Base-by-base conservation (phyloP, 108 stramenopile genomes). In the Parmales sp. region DNA sequence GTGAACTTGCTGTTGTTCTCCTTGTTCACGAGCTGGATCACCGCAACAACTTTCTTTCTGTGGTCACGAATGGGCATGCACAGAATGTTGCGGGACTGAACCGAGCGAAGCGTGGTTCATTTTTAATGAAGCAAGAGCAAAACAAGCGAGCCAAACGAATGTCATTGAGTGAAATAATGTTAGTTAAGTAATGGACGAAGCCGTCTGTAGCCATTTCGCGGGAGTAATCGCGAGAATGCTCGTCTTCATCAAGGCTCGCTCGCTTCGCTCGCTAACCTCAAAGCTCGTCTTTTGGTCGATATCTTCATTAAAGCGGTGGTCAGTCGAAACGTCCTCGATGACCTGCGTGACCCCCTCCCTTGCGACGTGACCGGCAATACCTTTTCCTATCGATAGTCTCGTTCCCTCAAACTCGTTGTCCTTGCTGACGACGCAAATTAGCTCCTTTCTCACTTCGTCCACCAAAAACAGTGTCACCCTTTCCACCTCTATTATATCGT, bases 21-120 rank as follows among this genome's bases (percentile, higher is more conserved):
- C 54, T 60, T 60, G 28, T 60, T 60, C 4, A 28, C 9, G 7
- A 60, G 36, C 26, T 60, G 31, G 29, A 60, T 60, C 31, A 60
- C 54, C 54, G 54, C 54, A 60, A 60, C 54, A 5, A 60, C 13
- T 4, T 60, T 60, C n/a, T 60, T 60, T 34, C 54, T 60, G 16
- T 60, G 54, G 54, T 60, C 54, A 0, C 54, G 54, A 20, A 60
- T 60, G 9, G 54, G 54, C 26, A 34, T 28, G 54, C 54, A 60
- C 29, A 60, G 28, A 11, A 60, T 1, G 54, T 60, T 60, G n/a
- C 20, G 13, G 11, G 54, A 13, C 5, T 43, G 11, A 16, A 43
- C 16, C n/a, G n/a, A n/a, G n/a, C n/a, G n/a, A n/a, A n/a, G n/a
- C n/a, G n/a, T n/a, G n/a, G n/a, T n/a, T n/a, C n/a, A n/a, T n/a